A percentile compares a stretch with the other conserved stretches of the same genome.
phyloP scores from a whole-genome alignment of 805 yeast species.

The Ogataea polymorpha region DNA sequence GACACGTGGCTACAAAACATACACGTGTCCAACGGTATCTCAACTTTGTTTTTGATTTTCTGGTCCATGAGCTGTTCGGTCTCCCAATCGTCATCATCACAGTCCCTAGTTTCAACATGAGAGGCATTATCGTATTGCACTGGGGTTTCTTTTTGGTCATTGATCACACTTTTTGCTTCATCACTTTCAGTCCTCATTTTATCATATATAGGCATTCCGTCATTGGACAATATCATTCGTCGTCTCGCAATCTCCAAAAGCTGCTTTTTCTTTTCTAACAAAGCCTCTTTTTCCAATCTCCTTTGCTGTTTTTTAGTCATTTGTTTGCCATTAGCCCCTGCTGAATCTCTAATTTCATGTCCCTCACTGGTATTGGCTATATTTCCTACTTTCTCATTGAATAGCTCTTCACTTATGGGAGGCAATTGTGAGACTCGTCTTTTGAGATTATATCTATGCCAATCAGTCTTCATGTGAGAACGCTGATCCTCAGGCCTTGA shows the following conservation, averaged over 20 bases:
- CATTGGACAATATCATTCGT: conserved; percentile 29
- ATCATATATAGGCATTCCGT: background rate
- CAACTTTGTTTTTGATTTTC: conserved; percentile 44
- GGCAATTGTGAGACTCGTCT: conserved; percentile 85
- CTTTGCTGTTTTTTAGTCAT: conserved; percentile 50
- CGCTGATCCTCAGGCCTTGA: conserved; percentile 82
- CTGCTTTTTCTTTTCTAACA: conserved; percentile 45
- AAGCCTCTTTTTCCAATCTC: conserved; percentile 47
- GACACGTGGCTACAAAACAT: conserved; percentile 44
- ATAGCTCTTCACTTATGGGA: conserved; percentile 44
- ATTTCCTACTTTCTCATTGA: conserved; percentile 28
- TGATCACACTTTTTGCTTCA: conserved; percentile 7
- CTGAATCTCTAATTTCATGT: conserved; percentile 22
- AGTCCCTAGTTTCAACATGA: too few relatives aligned
- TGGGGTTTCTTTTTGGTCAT: background rate
- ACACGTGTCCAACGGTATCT: conserved; percentile 48
- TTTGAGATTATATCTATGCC: conserved; percentile 96
- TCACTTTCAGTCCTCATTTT: too few relatives aligned
- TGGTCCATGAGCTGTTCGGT: conserved; percentile 31
- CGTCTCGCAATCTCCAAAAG: conserved; percentile 46
- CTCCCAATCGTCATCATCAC: too few relatives aligned
- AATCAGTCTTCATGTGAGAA: conserved; percentile 92
- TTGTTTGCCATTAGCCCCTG: conserved; percentile 26
- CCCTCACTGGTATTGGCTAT: conserved; percentile 23
- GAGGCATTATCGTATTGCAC: too few relatives aligned